Percentiles rank a stretch among this genome's conserved stretches.
These are phyloP conservation scores for Solanum virginianum DNA, from an alignment of 257 asterid genomes.

Conservation along the genomic window DNA sequence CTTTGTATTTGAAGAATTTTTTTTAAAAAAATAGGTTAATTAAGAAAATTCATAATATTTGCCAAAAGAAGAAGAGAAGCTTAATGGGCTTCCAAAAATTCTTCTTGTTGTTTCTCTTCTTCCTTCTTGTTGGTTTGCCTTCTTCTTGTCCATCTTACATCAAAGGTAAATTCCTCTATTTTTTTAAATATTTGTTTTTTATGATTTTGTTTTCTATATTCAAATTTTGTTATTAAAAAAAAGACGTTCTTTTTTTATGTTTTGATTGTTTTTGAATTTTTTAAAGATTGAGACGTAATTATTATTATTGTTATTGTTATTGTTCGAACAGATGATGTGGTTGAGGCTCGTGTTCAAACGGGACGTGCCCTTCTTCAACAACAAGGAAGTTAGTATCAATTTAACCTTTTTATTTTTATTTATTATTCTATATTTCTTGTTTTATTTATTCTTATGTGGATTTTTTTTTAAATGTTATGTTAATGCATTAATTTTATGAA, in stretches of 20 bases:
- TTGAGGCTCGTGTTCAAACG: conserved; percentile 21
- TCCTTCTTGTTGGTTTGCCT: conserved; percentile 37
- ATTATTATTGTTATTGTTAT: not conserved
- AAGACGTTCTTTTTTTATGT: not conserved
- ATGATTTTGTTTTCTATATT: not conserved
- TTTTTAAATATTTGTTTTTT: not conserved
- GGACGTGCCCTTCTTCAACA: conserved; percentile 84
- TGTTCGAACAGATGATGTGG: conserved; percentile 33
- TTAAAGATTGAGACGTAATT: not conserved
- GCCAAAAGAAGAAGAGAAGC: conserved; percentile 16
- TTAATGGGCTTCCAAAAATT: conserved; percentile 28
- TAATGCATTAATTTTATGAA: not conserved
- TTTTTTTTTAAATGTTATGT: not conserved
- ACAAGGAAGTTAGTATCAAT: conserved; percentile 31
- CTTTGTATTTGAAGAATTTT: not conserved
- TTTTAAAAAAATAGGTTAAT: not conserved
- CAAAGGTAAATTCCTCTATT: conserved; percentile 24
- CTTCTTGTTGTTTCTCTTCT: conserved; percentile 32
- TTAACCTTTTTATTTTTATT: not conserved
- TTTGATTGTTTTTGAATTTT: not conserved
- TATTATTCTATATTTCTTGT: not conserved
- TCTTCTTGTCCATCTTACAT: conserved; percentile 54
- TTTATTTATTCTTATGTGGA: not conserved
- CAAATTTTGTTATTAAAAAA: not conserved
- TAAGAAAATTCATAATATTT: not conserved